phyloP scores from a whole-genome alignment of 768 basidiomycete genomes.

The Clitopilus hobsonii region DNA sequence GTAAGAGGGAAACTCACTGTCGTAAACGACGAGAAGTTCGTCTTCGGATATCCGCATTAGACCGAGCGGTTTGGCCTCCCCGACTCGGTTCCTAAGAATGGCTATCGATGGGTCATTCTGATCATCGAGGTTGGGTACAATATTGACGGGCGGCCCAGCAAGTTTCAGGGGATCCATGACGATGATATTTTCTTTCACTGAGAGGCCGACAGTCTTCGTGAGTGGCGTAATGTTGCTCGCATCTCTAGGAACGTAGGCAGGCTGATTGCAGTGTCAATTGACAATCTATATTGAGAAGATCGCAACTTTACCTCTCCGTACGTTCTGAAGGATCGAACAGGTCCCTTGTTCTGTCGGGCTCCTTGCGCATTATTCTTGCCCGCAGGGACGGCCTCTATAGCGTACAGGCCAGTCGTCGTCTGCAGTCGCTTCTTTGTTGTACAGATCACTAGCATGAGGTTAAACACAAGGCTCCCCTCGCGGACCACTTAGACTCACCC shows the following conservation, averaged over 20 bases:
- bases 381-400: slow-evolving; percentile 50
- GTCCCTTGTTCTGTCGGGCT: not conserved
- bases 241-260: slow-evolving; percentile 69
- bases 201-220: slow-evolving; percentile 59
- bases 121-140: slow-evolving; percentile 58
- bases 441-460: slow-evolving; percentile 54
- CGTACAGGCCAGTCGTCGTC: slow-evolving; percentile 46
- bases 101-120: slow-evolving; percentile 34
- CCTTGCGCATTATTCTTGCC: not conserved
- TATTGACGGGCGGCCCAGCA: slow-evolving; percentile 26
- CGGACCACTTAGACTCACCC: slow-evolving; percentile 33
- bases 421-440: slow-evolving; percentile 60
- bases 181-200: slow-evolving; percentile 58
- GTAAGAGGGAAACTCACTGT: slow-evolving; percentile 37
- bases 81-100: slow-evolving; percentile 55
- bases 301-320: slow-evolving; percentile 54
- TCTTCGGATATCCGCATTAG: slow-evolving; percentile 47
- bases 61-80: slow-evolving; percentile 60
- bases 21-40: slow-evolving; percentile 71
- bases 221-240: slow-evolving; percentile 57
- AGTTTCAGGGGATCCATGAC: slow-evolving; percentile 69
- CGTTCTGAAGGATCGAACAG: slow-evolving; percentile 42
- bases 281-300: not conserved
- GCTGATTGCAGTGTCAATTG: slow-evolving; percentile 30
- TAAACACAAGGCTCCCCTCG: not conserved